Evolutionary conservation across 768 basidiomycete species (phyloP).

Genomic region (Leccinum imitatum): DNA sequence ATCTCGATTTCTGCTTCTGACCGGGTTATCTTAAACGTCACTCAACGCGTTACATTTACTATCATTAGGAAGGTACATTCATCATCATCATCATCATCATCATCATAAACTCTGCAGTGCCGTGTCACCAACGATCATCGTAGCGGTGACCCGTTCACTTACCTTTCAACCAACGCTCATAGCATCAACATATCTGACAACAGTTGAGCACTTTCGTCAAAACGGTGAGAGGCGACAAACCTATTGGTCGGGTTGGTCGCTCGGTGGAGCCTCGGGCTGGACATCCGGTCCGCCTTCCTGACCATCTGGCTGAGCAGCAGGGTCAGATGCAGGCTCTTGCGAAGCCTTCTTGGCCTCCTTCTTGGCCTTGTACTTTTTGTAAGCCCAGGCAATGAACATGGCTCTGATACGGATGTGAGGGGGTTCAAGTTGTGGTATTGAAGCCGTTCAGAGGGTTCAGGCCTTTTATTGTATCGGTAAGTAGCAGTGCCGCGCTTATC

Average conservation of each 20-base stretch:
- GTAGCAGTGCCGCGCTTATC: neutral
- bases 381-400: slow-evolving; percentile 18
- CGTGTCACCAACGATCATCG: slow-evolving; percentile 9
- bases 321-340: neutral
- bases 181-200: neutral
- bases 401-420: neutral
- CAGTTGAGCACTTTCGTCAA: neutral
- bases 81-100: neutral
- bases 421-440: neutral
- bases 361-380: slow-evolving; percentile 29
- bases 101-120: neutral
- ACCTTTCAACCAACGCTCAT: neutral
- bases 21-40: neutral
- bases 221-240: slow-evolving; percentile 8
- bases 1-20: slow-evolving; percentile 19
- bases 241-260: slow-evolving; percentile 6
- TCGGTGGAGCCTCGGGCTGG: neutral
- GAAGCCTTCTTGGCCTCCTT: slow-evolving; percentile 14
- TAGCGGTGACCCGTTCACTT: slow-evolving; percentile 3
- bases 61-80: neutral
- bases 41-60: neutral
- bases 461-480: slow-evolving; percentile 8
- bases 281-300: neutral
- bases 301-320: neutral
- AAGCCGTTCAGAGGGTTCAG: neutral